Evolutionary conservation across 106 monocot species (phyloP).

Genomic region (Acanthochlamys bracteata): DNA sequence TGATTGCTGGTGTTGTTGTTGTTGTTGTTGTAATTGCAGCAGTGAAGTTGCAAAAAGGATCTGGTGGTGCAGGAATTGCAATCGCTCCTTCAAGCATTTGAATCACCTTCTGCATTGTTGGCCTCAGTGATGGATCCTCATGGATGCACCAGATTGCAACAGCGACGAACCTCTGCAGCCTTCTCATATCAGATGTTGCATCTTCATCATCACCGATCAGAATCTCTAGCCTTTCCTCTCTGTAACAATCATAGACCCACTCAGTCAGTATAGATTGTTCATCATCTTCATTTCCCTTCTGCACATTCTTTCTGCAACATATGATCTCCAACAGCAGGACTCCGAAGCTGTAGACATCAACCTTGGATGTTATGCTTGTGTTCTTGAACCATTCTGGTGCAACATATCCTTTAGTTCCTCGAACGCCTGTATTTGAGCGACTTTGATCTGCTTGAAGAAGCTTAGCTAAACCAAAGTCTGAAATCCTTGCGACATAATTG

Average conservation of each 20-base stretch:
- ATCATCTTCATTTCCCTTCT: neutral
- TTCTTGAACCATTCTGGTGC: slow-evolving; percentile 13
- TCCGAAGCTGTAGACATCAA: slow-evolving; percentile 10
- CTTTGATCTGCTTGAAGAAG: slow-evolving; percentile 11
- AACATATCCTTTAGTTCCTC: slow-evolving; percentile 9
- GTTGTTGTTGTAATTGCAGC: too few relatives aligned
- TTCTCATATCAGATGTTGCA: slow-evolving; percentile 3
- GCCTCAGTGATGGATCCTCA: slow-evolving; percentile 28
- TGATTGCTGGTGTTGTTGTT: too few relatives aligned
- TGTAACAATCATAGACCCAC: slow-evolving; percentile 9
- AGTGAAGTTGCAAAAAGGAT: slow-evolving; percentile 8
- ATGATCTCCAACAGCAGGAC: slow-evolving; percentile 5
- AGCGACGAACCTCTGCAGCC: slow-evolving; percentile 21
- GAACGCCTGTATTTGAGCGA: slow-evolving; percentile 2
- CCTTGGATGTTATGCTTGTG: neutral
- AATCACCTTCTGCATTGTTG: slow-evolving; percentile 25
- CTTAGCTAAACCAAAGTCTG: slow-evolving; percentile 17
- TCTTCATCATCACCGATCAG: slow-evolving; percentile 6
- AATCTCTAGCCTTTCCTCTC: slow-evolving; percentile 2
- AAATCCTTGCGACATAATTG: slow-evolving; percentile 2
- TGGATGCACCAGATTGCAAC: slow-evolving; percentile 39
- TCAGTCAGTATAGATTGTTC: neutral
- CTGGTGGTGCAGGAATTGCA: slow-evolving; percentile 13
- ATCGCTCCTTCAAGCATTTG: slow-evolving; percentile 22
- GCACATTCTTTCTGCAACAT: slow-evolving; percentile 6